Conservation (phyloP, 1,139 yeast species). For the Magnusiomyces suaveolens region DNA sequence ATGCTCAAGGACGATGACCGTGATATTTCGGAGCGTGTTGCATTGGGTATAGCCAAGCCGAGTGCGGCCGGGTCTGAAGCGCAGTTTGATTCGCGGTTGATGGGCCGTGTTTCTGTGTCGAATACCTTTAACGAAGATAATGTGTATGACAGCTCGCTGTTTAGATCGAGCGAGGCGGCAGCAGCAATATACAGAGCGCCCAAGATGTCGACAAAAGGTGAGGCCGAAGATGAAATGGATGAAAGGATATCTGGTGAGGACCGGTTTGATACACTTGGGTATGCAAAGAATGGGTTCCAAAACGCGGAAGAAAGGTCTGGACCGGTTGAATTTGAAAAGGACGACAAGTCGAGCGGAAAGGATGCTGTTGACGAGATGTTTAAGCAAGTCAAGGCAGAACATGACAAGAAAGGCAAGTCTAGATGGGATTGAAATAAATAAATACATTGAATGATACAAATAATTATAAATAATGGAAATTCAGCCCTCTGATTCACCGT, state of each 20-base stretch:
- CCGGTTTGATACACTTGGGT: conserved; percentile 32
- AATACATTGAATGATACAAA: no score
- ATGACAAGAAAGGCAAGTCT: neutral
- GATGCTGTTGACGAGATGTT: conserved; percentile 20
- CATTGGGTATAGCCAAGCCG: conserved; percentile 43
- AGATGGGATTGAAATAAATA: conserved; percentile 6
- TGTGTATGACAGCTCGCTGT: conserved; percentile 48
- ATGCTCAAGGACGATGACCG: conserved; percentile 41
- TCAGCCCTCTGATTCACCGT: no score
- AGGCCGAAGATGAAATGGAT: conserved; percentile 27
- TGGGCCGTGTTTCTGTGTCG: conserved; percentile 37
- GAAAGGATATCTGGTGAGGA: conserved; percentile 29
- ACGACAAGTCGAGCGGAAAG: conserved; percentile 18
- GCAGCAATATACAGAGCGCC: conserved; percentile 41
- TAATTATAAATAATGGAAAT: no score
- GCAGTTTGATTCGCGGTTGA: conserved; percentile 48
- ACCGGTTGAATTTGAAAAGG: conserved; percentile 47
- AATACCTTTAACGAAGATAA: conserved; percentile 36
- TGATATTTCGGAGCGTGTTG: conserved; percentile 47
- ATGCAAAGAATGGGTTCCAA: conserved; percentile 22
- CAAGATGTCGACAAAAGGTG: conserved; percentile 20
- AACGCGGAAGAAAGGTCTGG: conserved; percentile 30
- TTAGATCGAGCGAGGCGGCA: conserved; percentile 43
- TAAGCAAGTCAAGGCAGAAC: conserved; percentile 21
- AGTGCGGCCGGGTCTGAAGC: conserved; percentile 29